Evolutionary conservation across 768 basidiomycete species (phyloP), one percentile per base, ranked within the genome.

Genomic region (Leccinum longicurvipes): DNA sequence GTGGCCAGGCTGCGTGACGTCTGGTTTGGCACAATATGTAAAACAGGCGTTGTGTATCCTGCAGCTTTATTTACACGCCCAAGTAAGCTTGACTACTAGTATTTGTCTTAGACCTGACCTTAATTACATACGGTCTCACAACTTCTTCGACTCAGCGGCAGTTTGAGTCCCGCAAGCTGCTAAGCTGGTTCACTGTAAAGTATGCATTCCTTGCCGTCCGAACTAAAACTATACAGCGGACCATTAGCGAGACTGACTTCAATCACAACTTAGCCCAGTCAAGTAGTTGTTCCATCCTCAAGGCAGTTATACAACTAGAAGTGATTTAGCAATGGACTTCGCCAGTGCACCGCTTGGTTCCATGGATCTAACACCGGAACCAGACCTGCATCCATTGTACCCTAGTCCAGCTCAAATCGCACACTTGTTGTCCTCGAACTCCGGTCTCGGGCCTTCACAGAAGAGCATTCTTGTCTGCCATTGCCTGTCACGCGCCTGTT

Each of bases 351-450:
- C 69, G 47, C 63, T 75, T 51, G 63, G 58, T 31, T 59, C 68
- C 56, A 67, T 84, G 61, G 83, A 90, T 71, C 71, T 90, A 27
- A 77, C 79, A 25, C 87, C 84, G 54, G 87, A 86, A 69, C 90
- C 89, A 59, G 91, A 93, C 72, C 75, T 93, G 50, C 82, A 86
- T 66, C 91, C 91, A 45, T 71, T 92, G 42, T 82, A 91, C 66
- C 91, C 91, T 25, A 85, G 84, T 32, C 78, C 82, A 21, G 63
- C 78, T 25, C 79, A 84, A 65, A 79, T 92, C 63, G 72, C 81
- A 24, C 77, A 78, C 52, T 81, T 87, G 45, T 77, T 93, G 62
- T 82, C 84, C 36, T 74, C 85, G 0, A 74, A 84, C 67, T 87
- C 84, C 29, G 87, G 87, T 44, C 80, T 93, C 34, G 74, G 80